Evolutionary conservation across 345 rosid genomes (phyloP), one percentile per base, ranked within the genome.

Genomic region (Populus deltoides): DNA sequence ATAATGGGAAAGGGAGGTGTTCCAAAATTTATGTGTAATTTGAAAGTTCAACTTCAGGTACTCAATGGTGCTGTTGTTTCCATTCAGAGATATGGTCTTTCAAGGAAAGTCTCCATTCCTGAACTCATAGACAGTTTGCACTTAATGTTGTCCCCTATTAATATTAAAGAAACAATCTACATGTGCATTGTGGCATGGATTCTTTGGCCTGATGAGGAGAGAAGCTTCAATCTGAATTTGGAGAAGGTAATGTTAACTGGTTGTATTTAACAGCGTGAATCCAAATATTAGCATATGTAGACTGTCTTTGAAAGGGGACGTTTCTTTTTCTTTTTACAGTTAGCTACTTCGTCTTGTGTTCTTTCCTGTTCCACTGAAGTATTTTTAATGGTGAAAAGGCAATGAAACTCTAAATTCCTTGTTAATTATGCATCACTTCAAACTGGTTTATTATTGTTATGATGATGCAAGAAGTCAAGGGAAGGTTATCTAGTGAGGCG

Each of bases 171-270:
- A 80, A 93, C 86, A 81, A 79, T 91, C 82, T 98, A 95, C 79
- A 75, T 93, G 89, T 83, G 86, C 79, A 87, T 93, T 47, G 92
- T 86, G 79, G 89, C 91, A 17, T 95, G 99, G 99, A 86, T 95
- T 89, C 91, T 95, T 77, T 95, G 97, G 99, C 98, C 99, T 62
- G 98, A 95, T 85, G 98, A 95, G 77, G 97, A 90, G 89, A 92
- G 92, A 86, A 90, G 88, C 85, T 91, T 98, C 75, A 84, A 83
- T 77, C 98, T 94, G 74, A 93, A 88, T 82, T 80, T 95, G 66
- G 99, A 93, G 75, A 95, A 92, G 98, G 98, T 95, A 92, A 75
- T 66, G 8, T 72, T 31, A 51, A 25, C 10, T 25, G 71, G 12
- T 33, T 11, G 15, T 53, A 9, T 38, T 38, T 43, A 0, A 35